phyloP scores from a whole-genome alignment of 2,329 filamentous ascomycete genomes.

The Dothiorella sarmentorum region DNA sequence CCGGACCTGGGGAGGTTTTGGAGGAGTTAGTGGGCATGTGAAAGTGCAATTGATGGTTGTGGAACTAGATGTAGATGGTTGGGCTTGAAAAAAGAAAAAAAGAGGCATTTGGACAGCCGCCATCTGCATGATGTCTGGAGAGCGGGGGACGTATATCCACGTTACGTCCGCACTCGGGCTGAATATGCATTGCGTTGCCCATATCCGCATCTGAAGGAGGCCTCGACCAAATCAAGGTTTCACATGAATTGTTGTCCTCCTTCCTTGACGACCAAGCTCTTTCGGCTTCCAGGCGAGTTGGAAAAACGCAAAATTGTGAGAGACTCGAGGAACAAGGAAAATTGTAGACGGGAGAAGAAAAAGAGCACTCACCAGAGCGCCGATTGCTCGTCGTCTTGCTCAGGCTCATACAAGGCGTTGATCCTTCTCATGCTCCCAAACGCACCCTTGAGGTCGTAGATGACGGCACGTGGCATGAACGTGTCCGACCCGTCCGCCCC shows the following conservation, averaged over 20 bases:
- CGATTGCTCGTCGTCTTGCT: constrained; percentile 35
- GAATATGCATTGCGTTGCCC: too few relatives aligned
- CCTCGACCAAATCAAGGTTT: too few relatives aligned
- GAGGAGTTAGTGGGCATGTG: background rate
- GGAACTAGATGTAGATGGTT: too few relatives aligned
- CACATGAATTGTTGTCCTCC: too few relatives aligned
- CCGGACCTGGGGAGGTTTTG: constrained; percentile 55
- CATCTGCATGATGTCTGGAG: too few relatives aligned
- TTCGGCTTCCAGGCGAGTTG: too few relatives aligned
- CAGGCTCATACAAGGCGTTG: constrained; percentile 77
- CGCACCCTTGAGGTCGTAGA: constrained; percentile 92
- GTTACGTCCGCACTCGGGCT: too few relatives aligned
- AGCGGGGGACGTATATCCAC: too few relatives aligned
- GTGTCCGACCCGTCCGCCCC: constrained; percentile 84
- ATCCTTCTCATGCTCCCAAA: constrained; percentile 86
- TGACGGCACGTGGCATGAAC: constrained; percentile 83
- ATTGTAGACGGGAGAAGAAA: background rate
- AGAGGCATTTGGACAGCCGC: too few relatives aligned
- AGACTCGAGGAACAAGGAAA: background rate
- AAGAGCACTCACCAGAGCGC: constrained; percentile 27
- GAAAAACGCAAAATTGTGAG: background rate
- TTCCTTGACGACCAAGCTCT: too few relatives aligned
- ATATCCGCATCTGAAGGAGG: too few relatives aligned
- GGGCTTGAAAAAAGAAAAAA: too few relatives aligned
- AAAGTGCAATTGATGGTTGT: background rate